phyloP scores from a whole-genome alignment of 2,329 filamentous ascomycete species.

The Fusarium sp. region DNA sequence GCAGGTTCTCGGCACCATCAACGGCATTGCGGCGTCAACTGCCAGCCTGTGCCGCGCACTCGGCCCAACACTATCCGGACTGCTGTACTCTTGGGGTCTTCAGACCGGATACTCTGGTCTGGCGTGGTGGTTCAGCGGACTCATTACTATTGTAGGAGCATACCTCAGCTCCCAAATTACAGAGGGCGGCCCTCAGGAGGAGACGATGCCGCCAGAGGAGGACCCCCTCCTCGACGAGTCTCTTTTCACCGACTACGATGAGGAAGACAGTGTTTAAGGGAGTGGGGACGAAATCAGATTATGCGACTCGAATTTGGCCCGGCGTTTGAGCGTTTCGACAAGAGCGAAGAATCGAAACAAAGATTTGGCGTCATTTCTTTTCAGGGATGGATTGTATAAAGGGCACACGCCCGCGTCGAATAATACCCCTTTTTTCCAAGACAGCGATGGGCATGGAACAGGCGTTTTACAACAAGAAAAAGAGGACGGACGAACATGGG shows the following conservation, averaged over 20 bases:
- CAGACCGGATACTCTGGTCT: conserved; percentile 84
- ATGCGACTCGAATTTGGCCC: conserved; percentile 22
- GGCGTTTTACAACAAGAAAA: conserved; percentile 35
- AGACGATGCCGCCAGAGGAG: conserved; percentile 53
- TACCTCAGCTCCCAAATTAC: conserved; percentile 79
- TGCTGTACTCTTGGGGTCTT: conserved; percentile 83
- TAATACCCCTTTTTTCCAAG: conserved; percentile 35
- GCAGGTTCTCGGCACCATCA: conserved; percentile 87
- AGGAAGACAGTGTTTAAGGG: conserved; percentile 46
- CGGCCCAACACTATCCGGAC: conserved; percentile 86
- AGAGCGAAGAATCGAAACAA: conserved; percentile 32
- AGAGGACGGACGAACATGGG: conserved; percentile 34
- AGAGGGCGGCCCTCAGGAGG: conserved; percentile 63
- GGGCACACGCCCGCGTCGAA: conserved; percentile 30
- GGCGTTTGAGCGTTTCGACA: conserved; percentile 39
- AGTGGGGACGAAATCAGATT: conserved; percentile 6
- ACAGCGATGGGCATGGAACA: conserved; percentile 38
- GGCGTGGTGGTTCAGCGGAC: conserved; percentile 90
- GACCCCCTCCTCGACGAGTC: conserved; percentile 48
- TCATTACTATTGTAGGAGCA: conserved; percentile 79
- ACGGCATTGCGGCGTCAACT: conserved; percentile 89
- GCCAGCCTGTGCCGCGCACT: conserved; percentile 89
- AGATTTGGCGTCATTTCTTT: conserved; percentile 39
- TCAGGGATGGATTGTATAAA: conserved; percentile 38
- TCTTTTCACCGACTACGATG: conserved; percentile 46